Base-by-base conservation (phyloP, 2,329 filamentous ascomycete genomes). In the Tympanopsis confertula region DNA sequence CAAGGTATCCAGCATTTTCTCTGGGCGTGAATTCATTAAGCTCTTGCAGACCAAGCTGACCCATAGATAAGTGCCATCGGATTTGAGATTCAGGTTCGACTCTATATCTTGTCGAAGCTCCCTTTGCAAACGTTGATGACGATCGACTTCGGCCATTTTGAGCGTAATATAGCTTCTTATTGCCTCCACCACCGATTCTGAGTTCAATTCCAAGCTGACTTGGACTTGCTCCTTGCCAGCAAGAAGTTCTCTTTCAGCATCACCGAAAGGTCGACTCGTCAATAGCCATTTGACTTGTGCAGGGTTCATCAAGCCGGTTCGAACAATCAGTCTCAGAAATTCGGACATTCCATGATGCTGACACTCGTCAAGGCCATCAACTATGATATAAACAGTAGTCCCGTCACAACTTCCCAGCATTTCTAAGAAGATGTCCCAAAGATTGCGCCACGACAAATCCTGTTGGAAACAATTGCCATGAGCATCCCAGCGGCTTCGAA, bases 251-350 rank as follows among this genome's bases (percentile, higher is more conserved):
- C 36, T 39, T 28, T 51, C 46, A 40, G 45, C 46, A 29, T 30
- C 39, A 20, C 51, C 45, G 26, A 47, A 42, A 18, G 49, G 50
- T 39, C 49, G 46, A 37, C 51, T 55, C 35, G 49, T 53, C 33
- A 54, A 45, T 10, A 55, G 18, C 51, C 49, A 54, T 41, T 52
- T 52, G 19, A 55, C 40, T 38, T 46, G 48, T 13, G 39, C 43
- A 7, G 44, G 38, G 5, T 41, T 29, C 40, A 44, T 35, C 1
- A 50, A 41, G 18, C 48, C 47, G 13, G 39, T 47, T 30, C 39
- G 39, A 17, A 50, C n/a, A 28, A n/a, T n/a, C 12, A 28, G 24
- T 28, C n/a, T 28, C 12, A 28, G n/a, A n/a, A n/a, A n/a, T n/a
- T n/a, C n/a, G n/a, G n/a, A n/a, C n/a, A n/a, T n/a, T n/a, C n/a